Evolutionary conservation across 495 filamentous ascomycete species (phyloP), one percentile per base, ranked within the genome.

Genomic region (Ramalina peruviana): DNA sequence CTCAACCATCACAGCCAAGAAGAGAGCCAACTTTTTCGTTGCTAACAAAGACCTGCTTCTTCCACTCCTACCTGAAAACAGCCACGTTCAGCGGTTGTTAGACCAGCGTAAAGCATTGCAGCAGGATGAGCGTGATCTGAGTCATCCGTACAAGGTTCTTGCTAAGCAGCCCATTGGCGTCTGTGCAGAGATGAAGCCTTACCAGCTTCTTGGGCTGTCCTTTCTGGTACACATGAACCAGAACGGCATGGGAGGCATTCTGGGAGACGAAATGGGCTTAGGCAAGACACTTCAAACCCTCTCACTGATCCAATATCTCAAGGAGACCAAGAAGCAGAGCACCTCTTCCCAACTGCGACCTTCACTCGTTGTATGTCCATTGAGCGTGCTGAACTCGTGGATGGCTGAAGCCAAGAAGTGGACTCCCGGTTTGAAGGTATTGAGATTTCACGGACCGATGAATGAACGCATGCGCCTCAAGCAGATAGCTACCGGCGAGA

Each of bases 221-320:
- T 83, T 78, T 55, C 65, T 85, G 6, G 53, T 80, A 1, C 72
- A 78, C 55, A 60, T 82, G 11, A 62, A 79, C 56, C 63, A 67
- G 2, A 83, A 82, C 51, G 73, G 76, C 33, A 58, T 78, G n/a
- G 72, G 74, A 4, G 70, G 69, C 11, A 76, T 81, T 16, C 65
- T 80, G 1, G 78, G 69, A 4, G 78, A 81, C 42, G 78, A 81
- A 41, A 81, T 81, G 78, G 78, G 78, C n/a, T 65, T 81, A 0
- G 78, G 77, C 16, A 80, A 80, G 55, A 82, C 77, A 0, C 53
- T 80, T 0, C 78, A 82, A 53, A 76, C 74, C 0, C 64, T 82
- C 0, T 69, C 78, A 2, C 63, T 81, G 0, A 74, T 81, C 36
- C 73, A 75, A 45, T 64, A 71, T 41, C 50, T 78, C 1, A 69